Percentiles rank a stretch among this genome's conserved stretches.
These are phyloP conservation scores for Chaetomiaceae sp. DNA, from an alignment of 2,329 filamentous ascomycete genomes.

Conservation along the genomic window DNA sequence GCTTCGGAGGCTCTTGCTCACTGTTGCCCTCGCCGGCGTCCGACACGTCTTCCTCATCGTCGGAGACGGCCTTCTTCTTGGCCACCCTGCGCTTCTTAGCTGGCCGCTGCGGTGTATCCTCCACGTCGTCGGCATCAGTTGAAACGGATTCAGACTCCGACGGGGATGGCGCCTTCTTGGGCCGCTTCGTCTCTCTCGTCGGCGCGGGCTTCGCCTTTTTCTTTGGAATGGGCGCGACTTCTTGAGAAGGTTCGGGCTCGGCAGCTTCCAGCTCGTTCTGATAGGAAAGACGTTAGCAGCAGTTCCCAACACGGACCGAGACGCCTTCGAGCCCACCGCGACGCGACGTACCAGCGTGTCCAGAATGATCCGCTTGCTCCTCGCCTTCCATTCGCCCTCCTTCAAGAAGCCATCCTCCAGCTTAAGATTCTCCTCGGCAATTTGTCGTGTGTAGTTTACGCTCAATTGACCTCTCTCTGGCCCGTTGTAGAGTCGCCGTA, in stretches of 20 bases:
- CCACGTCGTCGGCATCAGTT: slow-evolving; percentile 23
- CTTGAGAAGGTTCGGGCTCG: slow-evolving; percentile 19
- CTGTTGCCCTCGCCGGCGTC: slow-evolving; percentile 48
- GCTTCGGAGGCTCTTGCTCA: neutral
- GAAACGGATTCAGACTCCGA: slow-evolving; percentile 6
- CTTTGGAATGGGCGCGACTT: slow-evolving; percentile 5
- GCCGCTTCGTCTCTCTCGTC: slow-evolving; percentile 27
- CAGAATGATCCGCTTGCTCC: slow-evolving; percentile 56
- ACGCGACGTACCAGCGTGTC: slow-evolving; percentile 44
- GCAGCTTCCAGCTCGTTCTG: slow-evolving; percentile 17
- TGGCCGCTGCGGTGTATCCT: slow-evolving; percentile 18
- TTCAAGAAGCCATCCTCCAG: slow-evolving; percentile 51
- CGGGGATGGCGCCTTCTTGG: slow-evolving; percentile 21
- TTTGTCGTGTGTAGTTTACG: slow-evolving; percentile 54
- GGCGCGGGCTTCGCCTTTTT: slow-evolving; percentile 12
- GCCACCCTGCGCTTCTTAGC: slow-evolving; percentile 31
- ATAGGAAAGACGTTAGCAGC: slow-evolving; percentile 3
- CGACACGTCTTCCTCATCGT: slow-evolving; percentile 23
- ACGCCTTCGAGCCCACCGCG: no score
- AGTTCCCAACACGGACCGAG: no score
- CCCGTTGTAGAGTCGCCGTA: slow-evolving; percentile 42
- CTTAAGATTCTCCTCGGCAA: slow-evolving; percentile 44
- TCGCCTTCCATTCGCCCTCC: slow-evolving; percentile 49
- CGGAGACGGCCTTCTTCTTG: slow-evolving; percentile 17
- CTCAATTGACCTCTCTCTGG: slow-evolving; percentile 45